Evolutionary conservation across 495 filamentous ascomycete genomes (phyloP).

Genomic region (Jackrogersella minutella): DNA sequence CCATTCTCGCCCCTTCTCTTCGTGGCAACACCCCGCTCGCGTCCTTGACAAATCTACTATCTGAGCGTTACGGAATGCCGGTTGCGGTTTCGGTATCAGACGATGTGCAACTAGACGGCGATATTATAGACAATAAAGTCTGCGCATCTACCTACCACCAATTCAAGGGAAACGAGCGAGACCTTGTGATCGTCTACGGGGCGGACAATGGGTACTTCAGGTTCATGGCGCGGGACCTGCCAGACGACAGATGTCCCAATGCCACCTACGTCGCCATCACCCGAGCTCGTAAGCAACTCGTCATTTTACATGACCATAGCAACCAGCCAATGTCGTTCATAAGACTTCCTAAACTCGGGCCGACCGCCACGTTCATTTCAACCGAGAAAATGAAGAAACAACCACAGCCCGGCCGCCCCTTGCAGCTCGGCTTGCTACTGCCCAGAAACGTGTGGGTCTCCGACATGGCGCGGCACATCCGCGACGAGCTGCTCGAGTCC

Average conservation of each 20-base stretch:
- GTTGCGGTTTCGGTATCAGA: constrained; percentile 4
- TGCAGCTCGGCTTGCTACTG: not conserved
- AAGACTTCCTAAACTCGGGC: not conserved
- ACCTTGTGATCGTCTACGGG: constrained; percentile 2
- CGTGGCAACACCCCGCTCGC: not conserved
- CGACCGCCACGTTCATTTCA: not conserved
- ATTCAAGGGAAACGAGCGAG: constrained; percentile 10
- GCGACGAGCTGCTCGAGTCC: not conserved
- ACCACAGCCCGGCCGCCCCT: not conserved
- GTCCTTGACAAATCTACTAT: not conserved
- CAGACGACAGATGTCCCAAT: constrained; percentile 4
- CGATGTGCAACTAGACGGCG: not conserved
- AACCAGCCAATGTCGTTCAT: not conserved
- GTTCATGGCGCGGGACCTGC: not conserved
- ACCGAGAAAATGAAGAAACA: not conserved
- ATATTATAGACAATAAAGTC: not conserved
- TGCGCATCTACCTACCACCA: constrained; percentile 4
- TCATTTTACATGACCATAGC: not conserved
- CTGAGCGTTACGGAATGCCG: not conserved
- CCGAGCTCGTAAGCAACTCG: constrained; percentile 2
- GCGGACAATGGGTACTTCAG: constrained; percentile 4
- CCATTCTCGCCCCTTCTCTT: constrained; percentile 1
- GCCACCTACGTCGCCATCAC: constrained; percentile 1
- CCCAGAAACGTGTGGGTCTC: not conserved
- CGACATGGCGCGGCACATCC: not conserved